These are phyloP conservation scores for Backusella westeae DNA, from an alignment of 192 early-diverging fungal genomes.

Conservation along the genomic window DNA sequence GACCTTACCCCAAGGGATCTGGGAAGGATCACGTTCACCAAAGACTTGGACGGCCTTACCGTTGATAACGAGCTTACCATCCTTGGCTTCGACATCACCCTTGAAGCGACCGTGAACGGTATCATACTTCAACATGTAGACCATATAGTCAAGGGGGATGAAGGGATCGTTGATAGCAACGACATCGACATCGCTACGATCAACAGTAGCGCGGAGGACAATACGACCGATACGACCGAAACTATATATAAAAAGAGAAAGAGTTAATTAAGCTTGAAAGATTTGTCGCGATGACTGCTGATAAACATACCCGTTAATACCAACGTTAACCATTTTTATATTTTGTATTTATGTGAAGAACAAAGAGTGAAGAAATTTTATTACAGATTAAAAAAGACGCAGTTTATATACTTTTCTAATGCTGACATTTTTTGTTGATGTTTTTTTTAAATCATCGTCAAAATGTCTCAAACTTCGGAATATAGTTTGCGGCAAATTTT, in stretches of 20 bases:
- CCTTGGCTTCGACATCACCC: slow-evolving; percentile 74
- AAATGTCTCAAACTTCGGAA: slow-evolving; percentile 1
- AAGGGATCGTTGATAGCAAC: slow-evolving; percentile 97
- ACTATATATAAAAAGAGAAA: slow-evolving; percentile 29
- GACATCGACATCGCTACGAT: slow-evolving; percentile 71
- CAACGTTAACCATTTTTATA: slow-evolving; percentile 13
- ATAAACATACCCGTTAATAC: slow-evolving; percentile 15
- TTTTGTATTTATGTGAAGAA: not conserved
- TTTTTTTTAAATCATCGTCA: not conserved
- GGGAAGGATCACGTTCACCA: slow-evolving; percentile 73
- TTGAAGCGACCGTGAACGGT: slow-evolving; percentile 97
- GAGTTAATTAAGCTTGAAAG: too few relatives aligned
- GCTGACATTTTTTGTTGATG: not conserved
- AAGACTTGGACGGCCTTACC: slow-evolving; percentile 76
- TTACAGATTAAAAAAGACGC: not conserved
- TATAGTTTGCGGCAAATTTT: not conserved
- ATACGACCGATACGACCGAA: slow-evolving; percentile 99
- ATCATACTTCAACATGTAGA: slow-evolving; percentile 98
- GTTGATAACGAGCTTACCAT: slow-evolving; percentile 90
- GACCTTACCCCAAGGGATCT: slow-evolving; percentile 85
- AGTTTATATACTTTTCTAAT: not conserved
- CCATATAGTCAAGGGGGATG: slow-evolving; percentile 96
- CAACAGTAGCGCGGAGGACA: slow-evolving; percentile 85
- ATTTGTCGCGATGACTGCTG: not conserved
- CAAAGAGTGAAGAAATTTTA: not conserved